A percentile compares a stretch with the other conserved stretches of the same genome.
phyloP scores from a whole-genome alignment of 768 basidiomycete species.

The Kwoniella botswanensis region DNA sequence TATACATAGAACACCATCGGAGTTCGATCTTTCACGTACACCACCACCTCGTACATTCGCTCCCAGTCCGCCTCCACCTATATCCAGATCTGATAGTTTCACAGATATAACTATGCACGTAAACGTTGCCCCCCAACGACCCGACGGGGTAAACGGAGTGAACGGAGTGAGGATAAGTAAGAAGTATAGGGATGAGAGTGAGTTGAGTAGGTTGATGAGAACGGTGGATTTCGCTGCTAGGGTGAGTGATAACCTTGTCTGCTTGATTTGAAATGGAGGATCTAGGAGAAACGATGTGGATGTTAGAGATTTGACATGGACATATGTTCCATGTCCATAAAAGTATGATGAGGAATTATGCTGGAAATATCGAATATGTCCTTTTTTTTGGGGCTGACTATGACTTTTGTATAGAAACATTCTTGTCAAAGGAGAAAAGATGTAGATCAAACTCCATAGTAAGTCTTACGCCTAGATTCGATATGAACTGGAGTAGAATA shows the following conservation, averaged over 20 bases:
- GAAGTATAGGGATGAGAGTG: slow-evolving; percentile 26
- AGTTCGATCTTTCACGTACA: slow-evolving; percentile 17
- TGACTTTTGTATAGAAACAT: slow-evolving; percentile 37
- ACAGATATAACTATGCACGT: background rate
- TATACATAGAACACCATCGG: background rate
- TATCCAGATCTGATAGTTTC: slow-evolving; percentile 9
- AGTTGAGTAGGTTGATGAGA: slow-evolving; percentile 43
- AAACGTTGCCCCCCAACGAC: background rate
- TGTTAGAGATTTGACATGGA: too few species aligned
- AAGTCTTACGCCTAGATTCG: slow-evolving; percentile 12
- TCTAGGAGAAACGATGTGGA: background rate
- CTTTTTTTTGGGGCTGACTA: too few species aligned
- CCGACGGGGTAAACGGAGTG: background rate
- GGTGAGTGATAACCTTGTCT: slow-evolving; percentile 29
- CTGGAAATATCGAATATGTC: too few species aligned
- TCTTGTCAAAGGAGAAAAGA: slow-evolving; percentile 55
- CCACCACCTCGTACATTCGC: slow-evolving; percentile 35
- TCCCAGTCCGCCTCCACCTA: slow-evolving; percentile 26
- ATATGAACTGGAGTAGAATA: background rate
- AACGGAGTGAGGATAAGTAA: slow-evolving; percentile 1
- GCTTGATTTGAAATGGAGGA: background rate
- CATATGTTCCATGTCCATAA: too few species aligned
- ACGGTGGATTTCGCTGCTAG: slow-evolving; percentile 55
- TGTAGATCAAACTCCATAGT: slow-evolving; percentile 56
- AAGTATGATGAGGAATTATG: too few species aligned